phyloP scores from a whole-genome alignment of 2,329 filamentous ascomycete species.

The Colletotrichum sp. region DNA sequence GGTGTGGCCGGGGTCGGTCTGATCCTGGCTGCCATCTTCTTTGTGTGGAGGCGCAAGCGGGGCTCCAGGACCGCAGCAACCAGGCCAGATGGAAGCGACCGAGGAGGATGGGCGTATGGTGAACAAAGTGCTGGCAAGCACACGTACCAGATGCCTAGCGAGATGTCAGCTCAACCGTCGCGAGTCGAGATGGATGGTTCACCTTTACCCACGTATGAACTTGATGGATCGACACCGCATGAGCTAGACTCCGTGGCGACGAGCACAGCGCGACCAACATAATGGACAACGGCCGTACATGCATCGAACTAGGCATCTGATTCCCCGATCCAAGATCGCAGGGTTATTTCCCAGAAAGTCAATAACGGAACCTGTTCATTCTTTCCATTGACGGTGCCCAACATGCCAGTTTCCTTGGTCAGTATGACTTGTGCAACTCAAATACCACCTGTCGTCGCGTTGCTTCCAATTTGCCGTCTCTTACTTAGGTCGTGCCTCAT shows the following conservation, averaged over 20 bases:
- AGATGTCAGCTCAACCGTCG: neutral
- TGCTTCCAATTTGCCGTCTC: no score
- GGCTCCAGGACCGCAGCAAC: accelerated
- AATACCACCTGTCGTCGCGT: neutral
- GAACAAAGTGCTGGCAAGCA: neutral
- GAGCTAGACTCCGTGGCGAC: neutral
- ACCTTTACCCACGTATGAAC: neutral
- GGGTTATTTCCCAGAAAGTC: neutral
- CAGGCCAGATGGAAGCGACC: neutral
- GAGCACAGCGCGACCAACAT: neutral
- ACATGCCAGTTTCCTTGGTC: neutral
- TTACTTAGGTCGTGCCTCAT: no score
- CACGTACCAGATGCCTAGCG: neutral
- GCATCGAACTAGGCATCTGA: neutral
- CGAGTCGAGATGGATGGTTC: neutral
- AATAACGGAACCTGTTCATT: neutral
- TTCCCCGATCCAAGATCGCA: neutral
- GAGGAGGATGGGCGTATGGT: neutral
- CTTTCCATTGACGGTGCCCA: neutral
- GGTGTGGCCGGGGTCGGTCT: neutral
- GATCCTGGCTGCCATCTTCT: neutral
- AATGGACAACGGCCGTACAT: accelerated
- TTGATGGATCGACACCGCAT: neutral
- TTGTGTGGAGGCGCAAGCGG: neutral
- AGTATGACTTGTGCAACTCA: neutral